A percentile compares a stretch with the other conserved stretches of the same genome.
phyloP scores from a whole-genome alignment of 163 green algal genomes.

The Chloromonas sp. region DNA sequence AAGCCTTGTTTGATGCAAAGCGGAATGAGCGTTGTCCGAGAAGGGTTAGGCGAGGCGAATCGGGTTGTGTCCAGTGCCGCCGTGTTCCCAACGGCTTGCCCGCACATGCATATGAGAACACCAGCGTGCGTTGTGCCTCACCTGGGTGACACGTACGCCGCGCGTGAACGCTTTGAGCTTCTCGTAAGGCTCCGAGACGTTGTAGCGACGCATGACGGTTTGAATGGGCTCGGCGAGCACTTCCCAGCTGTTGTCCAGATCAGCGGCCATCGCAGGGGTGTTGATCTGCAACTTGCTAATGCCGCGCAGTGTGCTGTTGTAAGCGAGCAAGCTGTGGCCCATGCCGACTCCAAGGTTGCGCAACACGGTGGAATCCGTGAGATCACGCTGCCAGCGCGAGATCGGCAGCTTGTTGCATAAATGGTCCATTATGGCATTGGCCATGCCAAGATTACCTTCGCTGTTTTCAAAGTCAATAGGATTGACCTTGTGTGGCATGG shows the following conservation, averaged over 20 bases:
- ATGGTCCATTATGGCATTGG: slow-evolving; percentile 92
- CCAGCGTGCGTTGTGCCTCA: background rate
- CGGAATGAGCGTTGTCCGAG: too few species aligned
- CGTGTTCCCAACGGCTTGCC: too few species aligned
- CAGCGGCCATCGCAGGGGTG: slow-evolving; percentile 51
- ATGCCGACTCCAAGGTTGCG: slow-evolving; percentile 95
- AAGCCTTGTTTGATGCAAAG: too few species aligned
- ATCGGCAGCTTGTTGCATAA: slow-evolving; percentile 93
- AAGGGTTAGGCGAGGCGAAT: too few species aligned
- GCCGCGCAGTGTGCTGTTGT: slow-evolving; percentile 74
- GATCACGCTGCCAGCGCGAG: slow-evolving; percentile 87
- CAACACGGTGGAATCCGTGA: slow-evolving; percentile 92
- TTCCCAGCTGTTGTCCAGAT: slow-evolving; percentile 90
- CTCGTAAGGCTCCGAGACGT: slow-evolving; percentile 92
- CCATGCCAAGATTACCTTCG: slow-evolving; percentile 97
- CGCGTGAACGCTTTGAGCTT: slow-evolving; percentile 98
- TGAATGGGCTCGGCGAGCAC: slow-evolving; percentile 97
- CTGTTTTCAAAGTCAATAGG: slow-evolving; percentile 99
- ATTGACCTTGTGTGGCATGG: slow-evolving; percentile 99
- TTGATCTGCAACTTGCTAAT: slow-evolving; percentile 79
- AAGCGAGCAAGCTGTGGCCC: slow-evolving; percentile 89
- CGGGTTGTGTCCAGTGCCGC: too few species aligned
- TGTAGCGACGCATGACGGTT: slow-evolving; percentile 88
- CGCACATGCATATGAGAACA: too few species aligned
- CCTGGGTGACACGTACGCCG: slow-evolving; percentile 69